Percentiles rank a stretch among this genome's conserved stretches.
phyloP scores from a whole-genome alignment of 108 stramenopile species.

The Cylindrotheca fusiformis region DNA sequence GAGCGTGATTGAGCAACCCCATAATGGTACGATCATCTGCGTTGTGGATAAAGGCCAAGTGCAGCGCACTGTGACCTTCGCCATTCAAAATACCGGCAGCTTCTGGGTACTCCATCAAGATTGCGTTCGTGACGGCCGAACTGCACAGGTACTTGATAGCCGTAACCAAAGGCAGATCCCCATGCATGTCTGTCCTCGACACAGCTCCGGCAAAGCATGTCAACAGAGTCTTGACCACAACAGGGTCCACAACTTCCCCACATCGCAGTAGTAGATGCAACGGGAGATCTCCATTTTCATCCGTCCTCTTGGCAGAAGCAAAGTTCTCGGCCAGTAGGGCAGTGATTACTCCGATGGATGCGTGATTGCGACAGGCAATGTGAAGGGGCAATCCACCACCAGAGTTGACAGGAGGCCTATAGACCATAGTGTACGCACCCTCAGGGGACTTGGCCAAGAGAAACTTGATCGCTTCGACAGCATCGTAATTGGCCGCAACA shows the following conservation, averaged over 20 bases:
- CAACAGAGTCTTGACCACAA: slow-evolving; percentile 84
- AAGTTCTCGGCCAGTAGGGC: slow-evolving; percentile 78
- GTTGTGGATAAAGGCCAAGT: slow-evolving; percentile 71
- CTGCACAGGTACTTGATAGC: slow-evolving; percentile 77
- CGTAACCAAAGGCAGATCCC: slow-evolving; percentile 80
- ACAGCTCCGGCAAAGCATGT: slow-evolving; percentile 79
- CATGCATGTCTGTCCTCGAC: slow-evolving; percentile 76
- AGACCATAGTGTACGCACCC: slow-evolving; percentile 78
- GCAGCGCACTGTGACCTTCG: slow-evolving; percentile 77
- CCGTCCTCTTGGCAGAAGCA: slow-evolving; percentile 75
- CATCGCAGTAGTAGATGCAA: slow-evolving; percentile 83
- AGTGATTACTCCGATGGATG: slow-evolving; percentile 84
- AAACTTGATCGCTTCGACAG: slow-evolving; percentile 84
- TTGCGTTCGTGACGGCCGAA: slow-evolving; percentile 66
- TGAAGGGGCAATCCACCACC: slow-evolving; percentile 83
- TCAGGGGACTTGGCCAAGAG: slow-evolving; percentile 75
- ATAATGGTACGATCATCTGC: slow-evolving; percentile 82
- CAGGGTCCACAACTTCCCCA: slow-evolving; percentile 81
- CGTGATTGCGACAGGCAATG: slow-evolving; percentile 80
- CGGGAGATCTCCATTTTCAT: slow-evolving; percentile 87
- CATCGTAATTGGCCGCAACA: slow-evolving; percentile 83
- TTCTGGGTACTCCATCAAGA: slow-evolving; percentile 78
- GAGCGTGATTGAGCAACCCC: slow-evolving; percentile 80
- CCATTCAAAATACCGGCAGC: slow-evolving; percentile 74
- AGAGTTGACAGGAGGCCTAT: slow-evolving; percentile 62